phyloP scores from a whole-genome alignment of 1,139 yeast species.

The Suhomyces bribrorum region DNA sequence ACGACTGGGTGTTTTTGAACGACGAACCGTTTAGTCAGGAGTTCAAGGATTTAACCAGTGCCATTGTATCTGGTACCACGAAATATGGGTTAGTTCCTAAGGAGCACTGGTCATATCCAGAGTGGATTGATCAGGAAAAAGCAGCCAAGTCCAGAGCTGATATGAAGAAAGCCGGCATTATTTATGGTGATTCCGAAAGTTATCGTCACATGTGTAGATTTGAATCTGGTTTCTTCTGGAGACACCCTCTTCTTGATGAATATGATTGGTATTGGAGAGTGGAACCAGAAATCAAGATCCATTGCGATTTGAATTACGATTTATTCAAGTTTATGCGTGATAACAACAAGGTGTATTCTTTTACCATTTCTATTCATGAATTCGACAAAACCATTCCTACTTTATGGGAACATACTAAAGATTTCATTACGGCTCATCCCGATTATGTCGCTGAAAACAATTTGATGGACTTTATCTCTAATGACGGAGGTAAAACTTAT shows the following conservation, averaged over 20 bases:
- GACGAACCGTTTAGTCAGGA: slow-evolving; percentile 61
- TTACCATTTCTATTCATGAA: slow-evolving; percentile 66
- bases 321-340: slow-evolving; percentile 63
- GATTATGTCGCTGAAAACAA: slow-evolving; percentile 48
- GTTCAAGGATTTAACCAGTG: slow-evolving; percentile 50
- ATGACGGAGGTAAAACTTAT: slow-evolving; percentile 65
- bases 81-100: slow-evolving; percentile 61
- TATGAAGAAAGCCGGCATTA: slow-evolving; percentile 51
- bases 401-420: slow-evolving; percentile 56
- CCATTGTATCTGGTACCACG: slow-evolving; percentile 60
- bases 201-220: slow-evolving; percentile 81
- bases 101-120: slow-evolving; percentile 74
- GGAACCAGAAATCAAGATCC: slow-evolving; percentile 63
- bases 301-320: slow-evolving; percentile 67
- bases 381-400: slow-evolving; percentile 58
- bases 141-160: slow-evolving; percentile 51
- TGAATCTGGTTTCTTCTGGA: slow-evolving; percentile 75
- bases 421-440: slow-evolving; percentile 49
- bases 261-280: slow-evolving; percentile 92
- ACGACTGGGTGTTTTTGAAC: slow-evolving; percentile 82
- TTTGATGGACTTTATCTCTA: slow-evolving; percentile 51
- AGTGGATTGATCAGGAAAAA: slow-evolving; percentile 60
- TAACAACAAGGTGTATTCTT: slow-evolving; percentile 62
- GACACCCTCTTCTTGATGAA: slow-evolving; percentile 65
- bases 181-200: slow-evolving; percentile 63